phyloP scores from a whole-genome alignment of 345 rosid species.

The Melaleuca alternifolia region DNA sequence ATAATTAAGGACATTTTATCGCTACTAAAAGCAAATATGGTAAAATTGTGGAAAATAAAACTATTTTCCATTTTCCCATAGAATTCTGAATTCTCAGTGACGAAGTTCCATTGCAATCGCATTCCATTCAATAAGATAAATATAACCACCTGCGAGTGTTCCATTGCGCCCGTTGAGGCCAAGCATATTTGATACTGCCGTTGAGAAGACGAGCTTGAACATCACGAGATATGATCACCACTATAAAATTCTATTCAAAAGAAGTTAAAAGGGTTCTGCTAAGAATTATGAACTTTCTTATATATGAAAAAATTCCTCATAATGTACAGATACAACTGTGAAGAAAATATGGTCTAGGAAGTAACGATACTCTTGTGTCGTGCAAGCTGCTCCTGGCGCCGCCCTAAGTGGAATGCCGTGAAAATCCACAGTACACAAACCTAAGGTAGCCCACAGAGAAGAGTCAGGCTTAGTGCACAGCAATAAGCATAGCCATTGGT shows the following conservation, averaged over 20 bases:
- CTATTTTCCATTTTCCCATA: background rate
- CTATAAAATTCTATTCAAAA: background rate
- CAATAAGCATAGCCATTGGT: background rate
- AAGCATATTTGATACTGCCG: background rate
- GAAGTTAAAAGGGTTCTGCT: background rate
- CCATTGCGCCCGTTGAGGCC: background rate
- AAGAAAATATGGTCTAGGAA: background rate
- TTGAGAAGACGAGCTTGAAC: background rate
- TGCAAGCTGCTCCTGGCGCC: constrained; percentile 59
- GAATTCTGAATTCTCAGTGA: background rate
- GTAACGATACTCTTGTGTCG: constrained; percentile 17
- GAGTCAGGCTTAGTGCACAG: background rate
- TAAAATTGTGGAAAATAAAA: background rate
- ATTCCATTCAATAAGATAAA: background rate
- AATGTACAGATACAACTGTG: background rate
- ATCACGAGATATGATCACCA: background rate
- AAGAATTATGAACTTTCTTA: background rate
- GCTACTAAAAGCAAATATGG: background rate
- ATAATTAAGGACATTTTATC: background rate
- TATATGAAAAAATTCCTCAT: background rate
- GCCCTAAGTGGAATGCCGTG: constrained; percentile 69
- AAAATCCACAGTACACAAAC: constrained; percentile 65
- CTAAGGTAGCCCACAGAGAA: constrained; percentile 14
- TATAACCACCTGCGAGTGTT: background rate
- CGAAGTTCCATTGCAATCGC: background rate